Base-by-base conservation (phyloP, 2,329 filamentous ascomycete species). In the Bretziella fagacearum region DNA sequence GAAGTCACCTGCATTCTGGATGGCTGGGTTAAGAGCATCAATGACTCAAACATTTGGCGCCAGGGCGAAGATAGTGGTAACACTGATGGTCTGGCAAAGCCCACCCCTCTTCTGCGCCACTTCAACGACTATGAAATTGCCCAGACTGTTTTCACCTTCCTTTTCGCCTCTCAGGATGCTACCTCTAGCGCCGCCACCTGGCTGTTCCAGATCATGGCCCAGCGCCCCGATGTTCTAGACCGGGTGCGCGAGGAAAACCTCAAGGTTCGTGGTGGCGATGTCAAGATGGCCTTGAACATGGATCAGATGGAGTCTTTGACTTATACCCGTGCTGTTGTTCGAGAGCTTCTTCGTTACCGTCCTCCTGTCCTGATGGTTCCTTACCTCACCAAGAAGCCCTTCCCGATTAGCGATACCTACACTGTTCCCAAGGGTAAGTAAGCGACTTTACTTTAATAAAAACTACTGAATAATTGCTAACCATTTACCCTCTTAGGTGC, bases 301-400 rank as follows among this genome's bases (percentile, higher is more conserved):
- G 86, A 94, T 50, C 72, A 91, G 63, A 75, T 96, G 40, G 91
- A 96, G 59, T 79, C 81, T 45, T 76, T 95, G 71, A 74, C 76
- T 11, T 95, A 93, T 63, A 96, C 91, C 36, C 82, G 85, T 50
- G 89, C 86, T 33, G 84, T 94, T 36, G 83, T 96, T 54, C 85
- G 83, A 56, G 86, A 94, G 67, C 80, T 85, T 50, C 75, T 94
- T 54, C 84, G 91, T 59, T 96, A 93, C 70, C 83, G 89, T 48
- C 91, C 91, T 53, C 91, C 91, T 48, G 91, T 98, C 57, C 74
- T 95, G 63, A 94, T 98, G 85, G 84, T 95, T 44, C 91, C 91
- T 27, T 96, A 96, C 64, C 63, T 87, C 52, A 84, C 79, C 54
- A 96, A 96, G 79, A 94, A 93, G 70, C 68, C 83, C 48, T 98